phyloP scores from a whole-genome alignment of 2,329 filamentous ascomycete genomes.

The Fusarium paranaense region DNA sequence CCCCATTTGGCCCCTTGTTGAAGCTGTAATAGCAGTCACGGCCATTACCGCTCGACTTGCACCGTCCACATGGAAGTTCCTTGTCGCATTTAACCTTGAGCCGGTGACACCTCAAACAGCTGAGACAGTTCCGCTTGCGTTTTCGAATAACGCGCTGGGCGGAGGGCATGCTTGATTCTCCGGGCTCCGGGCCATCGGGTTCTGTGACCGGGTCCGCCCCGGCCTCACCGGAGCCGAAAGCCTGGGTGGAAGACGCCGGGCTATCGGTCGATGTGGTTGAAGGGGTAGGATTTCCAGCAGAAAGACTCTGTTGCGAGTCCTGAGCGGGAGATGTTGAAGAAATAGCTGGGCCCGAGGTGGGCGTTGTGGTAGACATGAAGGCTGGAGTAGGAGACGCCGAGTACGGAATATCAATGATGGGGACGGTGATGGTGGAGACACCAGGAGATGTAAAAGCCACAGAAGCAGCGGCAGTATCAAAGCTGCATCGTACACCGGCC shows the following conservation, averaged over 20 bases:
- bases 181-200: neutral
- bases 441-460: slow-evolving; percentile 17
- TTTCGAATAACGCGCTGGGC: slow-evolving; percentile 47
- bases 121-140: slow-evolving; percentile 52
- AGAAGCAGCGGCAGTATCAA: slow-evolving; percentile 38
- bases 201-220: slow-evolving; percentile 4
- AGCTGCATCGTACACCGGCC: slow-evolving; percentile 50
- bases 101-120: slow-evolving; percentile 51
- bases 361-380: neutral
- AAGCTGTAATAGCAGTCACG: slow-evolving; percentile 52
- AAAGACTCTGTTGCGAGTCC: slow-evolving; percentile 21
- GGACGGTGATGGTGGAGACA: slow-evolving; percentile 26
- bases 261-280: slow-evolving; percentile 46
- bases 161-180: neutral
- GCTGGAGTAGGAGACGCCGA: neutral
- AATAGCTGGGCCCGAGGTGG: neutral
- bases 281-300: slow-evolving; percentile 44
- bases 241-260: slow-evolving; percentile 36
- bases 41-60: slow-evolving; percentile 50
- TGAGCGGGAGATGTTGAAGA: slow-evolving; percentile 28
- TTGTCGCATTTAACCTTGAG: slow-evolving; percentile 55
- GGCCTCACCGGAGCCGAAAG: slow-evolving; percentile 14
- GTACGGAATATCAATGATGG: slow-evolving; percentile 2
- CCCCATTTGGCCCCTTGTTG: slow-evolving; percentile 52
- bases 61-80: slow-evolving; percentile 51